Percentiles rank a stretch among this genome's conserved stretches.
Evolutionary conservation across 129 eudicot species (phyloP).

Genomic region (Flaveria ramosissima): DNA sequence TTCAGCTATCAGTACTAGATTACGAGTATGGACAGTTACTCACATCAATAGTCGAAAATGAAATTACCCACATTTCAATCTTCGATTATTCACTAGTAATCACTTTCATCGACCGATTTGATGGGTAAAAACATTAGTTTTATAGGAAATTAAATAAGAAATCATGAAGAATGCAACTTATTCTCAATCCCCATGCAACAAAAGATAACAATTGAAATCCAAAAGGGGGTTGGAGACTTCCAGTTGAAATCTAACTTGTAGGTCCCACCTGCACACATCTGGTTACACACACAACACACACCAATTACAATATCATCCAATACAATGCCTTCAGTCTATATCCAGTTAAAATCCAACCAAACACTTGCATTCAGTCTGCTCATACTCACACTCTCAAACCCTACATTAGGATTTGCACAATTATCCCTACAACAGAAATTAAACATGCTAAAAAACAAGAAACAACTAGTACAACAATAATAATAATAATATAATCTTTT

Average conservation of each 20-base stretch:
- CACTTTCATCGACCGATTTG: too few species aligned
- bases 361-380: slow-evolving; percentile 27
- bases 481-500: neutral
- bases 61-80: too few species aligned
- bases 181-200: slow-evolving; percentile 43
- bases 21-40: too few species aligned
- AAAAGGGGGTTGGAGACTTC: slow-evolving; percentile 43
- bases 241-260: slow-evolving; percentile 53
- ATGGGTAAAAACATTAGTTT: too few species aligned
- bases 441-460: neutral
- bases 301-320: slow-evolving; percentile 35
- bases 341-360: slow-evolving; percentile 34
- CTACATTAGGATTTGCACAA: slow-evolving; percentile 31
- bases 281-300: slow-evolving; percentile 42
- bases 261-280: slow-evolving; percentile 56
- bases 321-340: slow-evolving; percentile 36
- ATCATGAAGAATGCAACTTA: slow-evolving; percentile 18
- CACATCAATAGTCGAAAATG: too few species aligned
- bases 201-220: slow-evolving; percentile 28
- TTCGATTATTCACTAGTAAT: too few species aligned
- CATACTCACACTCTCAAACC: slow-evolving; percentile 27
- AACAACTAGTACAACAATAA: neutral
- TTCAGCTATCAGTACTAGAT: neutral
- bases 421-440: slow-evolving; percentile 33
- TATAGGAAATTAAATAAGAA: neutral